phyloP scores from a whole-genome alignment of 1,284 basidiomycete species.

The Trichosporon coremiiforme region DNA sequence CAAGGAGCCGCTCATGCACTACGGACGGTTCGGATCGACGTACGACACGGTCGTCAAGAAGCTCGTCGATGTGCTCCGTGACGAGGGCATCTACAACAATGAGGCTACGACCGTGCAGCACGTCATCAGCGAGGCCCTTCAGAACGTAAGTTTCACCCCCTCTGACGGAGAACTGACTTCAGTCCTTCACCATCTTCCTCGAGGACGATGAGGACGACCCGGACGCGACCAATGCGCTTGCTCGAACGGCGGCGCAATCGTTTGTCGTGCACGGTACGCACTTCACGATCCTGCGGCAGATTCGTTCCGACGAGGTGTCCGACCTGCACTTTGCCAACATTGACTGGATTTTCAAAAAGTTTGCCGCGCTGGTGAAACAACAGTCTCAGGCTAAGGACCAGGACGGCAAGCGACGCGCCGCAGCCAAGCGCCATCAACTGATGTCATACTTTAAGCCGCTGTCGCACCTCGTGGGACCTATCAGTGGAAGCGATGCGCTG shows the following conservation, averaged over 20 bases:
- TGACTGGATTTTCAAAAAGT: conserved; percentile 70
- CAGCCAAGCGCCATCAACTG: conserved; percentile 35
- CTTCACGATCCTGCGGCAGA: conserved; percentile 72
- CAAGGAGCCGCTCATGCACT: conserved; percentile 75
- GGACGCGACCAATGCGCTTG: conserved; percentile 64
- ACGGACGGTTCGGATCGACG: conserved; percentile 75
- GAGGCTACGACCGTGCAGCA: conserved; percentile 69
- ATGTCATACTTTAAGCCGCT: conserved; percentile 79
- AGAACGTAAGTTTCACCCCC: conserved; percentile 62
- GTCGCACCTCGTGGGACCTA: conserved; percentile 65
- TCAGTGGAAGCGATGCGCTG: conserved; percentile 73
- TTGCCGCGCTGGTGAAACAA: conserved; percentile 57
- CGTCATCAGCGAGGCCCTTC: conserved; percentile 69
- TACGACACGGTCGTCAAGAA: conserved; percentile 82
- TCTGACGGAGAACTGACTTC: neutral
- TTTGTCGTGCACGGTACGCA: conserved; percentile 85
- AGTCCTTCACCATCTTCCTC: conserved; percentile 78
- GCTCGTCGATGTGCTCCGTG: conserved; percentile 79
- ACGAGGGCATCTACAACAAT: conserved; percentile 79
- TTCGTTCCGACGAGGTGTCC: conserved; percentile 71
- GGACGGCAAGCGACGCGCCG: conserved; percentile 57
- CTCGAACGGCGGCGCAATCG: conserved; percentile 72
- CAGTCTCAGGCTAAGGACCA: conserved; percentile 60
- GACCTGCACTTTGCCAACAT: conserved; percentile 73
- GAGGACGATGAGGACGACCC: conserved; percentile 68